Evolutionary conservation across 345 rosid genomes (phyloP).

Genomic region (Pugionium cornutum): DNA sequence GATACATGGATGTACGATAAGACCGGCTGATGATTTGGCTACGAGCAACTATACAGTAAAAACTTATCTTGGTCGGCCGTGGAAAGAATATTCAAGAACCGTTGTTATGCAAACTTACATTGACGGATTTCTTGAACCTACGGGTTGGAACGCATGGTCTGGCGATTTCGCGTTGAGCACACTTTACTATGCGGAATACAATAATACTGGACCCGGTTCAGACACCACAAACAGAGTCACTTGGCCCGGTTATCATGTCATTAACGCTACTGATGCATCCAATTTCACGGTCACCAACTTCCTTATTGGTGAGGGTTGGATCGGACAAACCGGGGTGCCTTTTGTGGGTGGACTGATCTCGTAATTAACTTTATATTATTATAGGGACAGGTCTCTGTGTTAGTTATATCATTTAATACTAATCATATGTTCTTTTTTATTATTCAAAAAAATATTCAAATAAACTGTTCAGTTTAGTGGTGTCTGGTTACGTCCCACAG

Average conservation of each 20-base stretch:
- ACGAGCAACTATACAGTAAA: slow-evolving; percentile 44
- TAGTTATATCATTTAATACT: slow-evolving; percentile 18
- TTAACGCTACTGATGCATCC: slow-evolving; percentile 62
- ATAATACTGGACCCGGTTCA: slow-evolving; percentile 73
- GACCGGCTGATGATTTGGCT: slow-evolving; percentile 65
- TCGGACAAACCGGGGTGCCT: slow-evolving; percentile 69
- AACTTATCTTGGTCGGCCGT: slow-evolving; percentile 83
- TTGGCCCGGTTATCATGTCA: slow-evolving; percentile 72
- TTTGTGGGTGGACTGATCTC: slow-evolving; percentile 41
- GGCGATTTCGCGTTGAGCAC: slow-evolving; percentile 72
- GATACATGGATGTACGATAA: slow-evolving; percentile 59
- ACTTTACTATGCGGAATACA: slow-evolving; percentile 71
- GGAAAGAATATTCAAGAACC: slow-evolving; percentile 87
- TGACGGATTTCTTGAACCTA: slow-evolving; percentile 55
- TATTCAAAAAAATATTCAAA: background rate
- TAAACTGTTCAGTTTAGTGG: slow-evolving; percentile 25
- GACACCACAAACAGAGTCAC: slow-evolving; percentile 57
- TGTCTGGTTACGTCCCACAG: slow-evolving; percentile 13
- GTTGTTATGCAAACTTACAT: slow-evolving; percentile 62
- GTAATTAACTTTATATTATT: slow-evolving; percentile 15
- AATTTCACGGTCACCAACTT: slow-evolving; percentile 66
- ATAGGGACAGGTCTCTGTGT: slow-evolving; percentile 6
- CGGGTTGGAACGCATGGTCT: slow-evolving; percentile 74
- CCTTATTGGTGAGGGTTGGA: slow-evolving; percentile 66
- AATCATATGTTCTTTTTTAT: slow-evolving; percentile 28